Base-by-base conservation (phyloP, 768 basidiomycete genomes). In the Roridomyces roridus region DNA sequence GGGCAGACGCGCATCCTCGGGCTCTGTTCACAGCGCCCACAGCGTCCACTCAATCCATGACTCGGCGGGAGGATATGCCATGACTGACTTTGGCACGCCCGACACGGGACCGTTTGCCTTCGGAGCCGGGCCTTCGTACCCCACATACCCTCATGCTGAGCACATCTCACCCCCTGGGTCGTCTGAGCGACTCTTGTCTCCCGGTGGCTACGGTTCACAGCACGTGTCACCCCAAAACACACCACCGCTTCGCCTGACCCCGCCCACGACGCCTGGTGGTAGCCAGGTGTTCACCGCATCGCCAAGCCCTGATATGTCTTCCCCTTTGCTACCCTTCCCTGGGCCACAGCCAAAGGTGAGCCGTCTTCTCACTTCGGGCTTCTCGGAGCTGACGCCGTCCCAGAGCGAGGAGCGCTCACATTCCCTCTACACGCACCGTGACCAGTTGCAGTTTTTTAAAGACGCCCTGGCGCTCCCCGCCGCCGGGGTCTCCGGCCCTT, bases 371-470 rank as follows among this genome's bases (percentile, higher is more conserved):
- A 39, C 18, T 18, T 52, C 51, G 40, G 40, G 7, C 23, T 9
- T 6, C 25, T 47, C 37, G 43, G 43, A 29, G 25, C 31, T 59
- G 34, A 59, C 29, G 6, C 25, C 15, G 12, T 45, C 52, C 48
- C 51, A 69, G 72, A 28, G 54, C 37, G 70, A 70, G 43, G 66
- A 66, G 50, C 63, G 55, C 31, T 23, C 52, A 20, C 55, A 55
- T 41, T 35, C 55, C 29, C 65, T 68, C 15, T 77, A 76, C 62
- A 70, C 75, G 6, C 75, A 80, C 67, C 72, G 75, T n/a, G 74
- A 82, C 31, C 81, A 84, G 60, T 61, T 75, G 4, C 67, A 69
- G 46, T 69, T 80, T 48, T 84, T 84, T 66, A 74, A 72, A 49
- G 75, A 77, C 10, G 80, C 77, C 1, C 47, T 74, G 20, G 54